Conservation (phyloP, 2,329 filamentous ascomycete genomes). For the Phialophora expanda region DNA sequence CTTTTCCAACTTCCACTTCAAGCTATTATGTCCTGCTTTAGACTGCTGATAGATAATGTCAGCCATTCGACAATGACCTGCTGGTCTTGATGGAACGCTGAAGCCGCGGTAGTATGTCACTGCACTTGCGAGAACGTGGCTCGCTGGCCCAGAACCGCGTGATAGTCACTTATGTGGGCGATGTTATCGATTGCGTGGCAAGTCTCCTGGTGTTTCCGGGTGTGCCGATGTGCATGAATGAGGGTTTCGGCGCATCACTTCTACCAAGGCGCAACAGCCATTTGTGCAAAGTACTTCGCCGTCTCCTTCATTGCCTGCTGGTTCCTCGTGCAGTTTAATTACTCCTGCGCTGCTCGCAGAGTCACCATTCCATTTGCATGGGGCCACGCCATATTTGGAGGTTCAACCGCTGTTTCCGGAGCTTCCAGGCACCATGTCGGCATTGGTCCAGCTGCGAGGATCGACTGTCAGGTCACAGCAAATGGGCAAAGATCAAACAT, state of each 20-base stretch:
- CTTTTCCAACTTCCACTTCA: background rate
- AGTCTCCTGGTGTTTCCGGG: too few relatives aligned
- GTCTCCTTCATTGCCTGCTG: background rate
- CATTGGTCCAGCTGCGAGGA: slow-evolving; percentile 29
- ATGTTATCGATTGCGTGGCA: background rate
- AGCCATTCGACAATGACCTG: background rate
- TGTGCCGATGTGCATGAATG: too few relatives aligned
- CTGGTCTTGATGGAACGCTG: background rate
- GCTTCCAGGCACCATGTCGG: slow-evolving; percentile 29
- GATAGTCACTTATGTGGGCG: too few relatives aligned
- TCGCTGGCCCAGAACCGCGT: too few relatives aligned
- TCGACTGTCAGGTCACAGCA: slow-evolving; percentile 73
- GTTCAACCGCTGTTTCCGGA: slow-evolving; percentile 22
- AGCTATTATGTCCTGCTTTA: background rate
- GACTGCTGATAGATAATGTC: background rate
- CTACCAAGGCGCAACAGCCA: background rate
- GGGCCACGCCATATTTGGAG: slow-evolving; percentile 22
- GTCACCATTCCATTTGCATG: slow-evolving; percentile 22
- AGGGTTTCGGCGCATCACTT: background rate
- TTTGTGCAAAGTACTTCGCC: background rate
- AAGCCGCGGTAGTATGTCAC: too few relatives aligned
- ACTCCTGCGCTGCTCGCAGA: background rate
- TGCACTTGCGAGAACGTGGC: too few relatives aligned
- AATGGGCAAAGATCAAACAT: slow-evolving; percentile 96
- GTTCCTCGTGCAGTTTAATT: background rate